Percentiles rank a stretch among this genome's conserved stretches.
Evolutionary conservation across 192 early-diverging fungal genomes (phyloP).

Genomic region (Coemansia sp.): DNA sequence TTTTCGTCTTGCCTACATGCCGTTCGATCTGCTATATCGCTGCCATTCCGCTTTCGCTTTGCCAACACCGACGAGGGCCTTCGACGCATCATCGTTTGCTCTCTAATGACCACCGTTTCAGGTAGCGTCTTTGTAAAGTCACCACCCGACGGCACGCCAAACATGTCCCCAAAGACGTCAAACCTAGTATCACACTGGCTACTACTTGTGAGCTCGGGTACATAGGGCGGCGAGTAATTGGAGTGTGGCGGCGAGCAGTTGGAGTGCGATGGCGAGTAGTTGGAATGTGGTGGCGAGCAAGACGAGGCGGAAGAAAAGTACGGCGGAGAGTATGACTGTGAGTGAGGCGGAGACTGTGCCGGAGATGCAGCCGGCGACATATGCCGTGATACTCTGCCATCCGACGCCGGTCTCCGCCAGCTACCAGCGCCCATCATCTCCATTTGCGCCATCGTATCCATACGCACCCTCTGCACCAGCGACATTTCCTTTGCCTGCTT

Average conservation of each 20-base stretch:
- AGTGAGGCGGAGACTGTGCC: conserved; percentile 31
- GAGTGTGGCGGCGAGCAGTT: conserved; percentile 40
- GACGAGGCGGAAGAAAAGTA: conserved; percentile 31
- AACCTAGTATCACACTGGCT: conserved; percentile 12
- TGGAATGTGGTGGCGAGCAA: conserved; percentile 40
- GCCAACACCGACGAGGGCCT: not conserved
- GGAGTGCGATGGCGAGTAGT: conserved; percentile 29
- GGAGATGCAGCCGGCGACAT: conserved; percentile 35
- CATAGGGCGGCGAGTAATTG: conserved; percentile 49
- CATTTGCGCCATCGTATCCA: conserved; percentile 42
- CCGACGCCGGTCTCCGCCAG: not conserved
- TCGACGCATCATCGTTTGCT: conserved; percentile 21
- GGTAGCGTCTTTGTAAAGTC: conserved; percentile 5
- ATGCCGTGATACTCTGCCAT: conserved; percentile 1
- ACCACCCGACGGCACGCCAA: conserved; percentile 26
- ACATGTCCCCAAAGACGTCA: conserved; percentile 39
- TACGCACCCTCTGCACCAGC: conserved; percentile 36
- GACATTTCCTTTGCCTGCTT: conserved; percentile 13
- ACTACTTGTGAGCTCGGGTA: conserved; percentile 31
- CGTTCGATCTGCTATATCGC: not conserved
- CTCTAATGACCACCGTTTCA: conserved; percentile 35
- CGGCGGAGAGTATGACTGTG: conserved; percentile 30
- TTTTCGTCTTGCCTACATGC: not conserved
- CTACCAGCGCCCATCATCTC: conserved; percentile 22
- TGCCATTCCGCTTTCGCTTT: conserved; percentile 17